Conservation (phyloP, 305 asterid species). For the Solanum hybrid region DNA sequence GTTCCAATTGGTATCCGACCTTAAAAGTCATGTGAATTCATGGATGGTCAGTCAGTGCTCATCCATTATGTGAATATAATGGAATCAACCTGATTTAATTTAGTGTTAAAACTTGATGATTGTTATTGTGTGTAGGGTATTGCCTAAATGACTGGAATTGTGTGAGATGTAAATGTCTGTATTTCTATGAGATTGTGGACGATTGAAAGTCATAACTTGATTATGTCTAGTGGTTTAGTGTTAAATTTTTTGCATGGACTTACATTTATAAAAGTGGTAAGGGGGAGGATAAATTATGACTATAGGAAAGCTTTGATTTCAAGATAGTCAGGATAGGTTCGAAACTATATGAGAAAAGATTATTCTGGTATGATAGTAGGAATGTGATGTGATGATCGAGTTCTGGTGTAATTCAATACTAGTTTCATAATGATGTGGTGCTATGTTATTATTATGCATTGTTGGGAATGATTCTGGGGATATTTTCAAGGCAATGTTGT, state of each 20-base stretch:
- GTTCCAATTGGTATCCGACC: background rate
- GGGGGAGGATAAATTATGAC: background rate
- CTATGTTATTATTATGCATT: background rate
- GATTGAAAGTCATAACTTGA: background rate
- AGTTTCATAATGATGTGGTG: background rate
- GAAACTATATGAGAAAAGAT: background rate
- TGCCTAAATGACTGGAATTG: too few species aligned
- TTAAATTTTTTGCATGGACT: background rate
- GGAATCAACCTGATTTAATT: too few species aligned
- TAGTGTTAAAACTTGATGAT: background rate
- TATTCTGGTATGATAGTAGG: background rate
- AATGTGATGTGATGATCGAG: background rate
- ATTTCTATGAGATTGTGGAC: background rate
- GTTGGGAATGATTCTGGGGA: background rate
- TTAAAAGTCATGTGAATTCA: too few species aligned
- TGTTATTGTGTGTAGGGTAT: background rate
- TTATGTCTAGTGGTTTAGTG: background rate
- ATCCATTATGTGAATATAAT: background rate
- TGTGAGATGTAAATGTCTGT: background rate
- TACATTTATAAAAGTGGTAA: background rate
- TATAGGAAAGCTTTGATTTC: background rate
- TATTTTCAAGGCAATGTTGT: background rate
- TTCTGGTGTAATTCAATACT: background rate
- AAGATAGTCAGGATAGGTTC: background rate
- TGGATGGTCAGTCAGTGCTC: background rate